Conservation (phyloP, 768 basidiomycete species). For the Daedaleopsis sinensis region DNA sequence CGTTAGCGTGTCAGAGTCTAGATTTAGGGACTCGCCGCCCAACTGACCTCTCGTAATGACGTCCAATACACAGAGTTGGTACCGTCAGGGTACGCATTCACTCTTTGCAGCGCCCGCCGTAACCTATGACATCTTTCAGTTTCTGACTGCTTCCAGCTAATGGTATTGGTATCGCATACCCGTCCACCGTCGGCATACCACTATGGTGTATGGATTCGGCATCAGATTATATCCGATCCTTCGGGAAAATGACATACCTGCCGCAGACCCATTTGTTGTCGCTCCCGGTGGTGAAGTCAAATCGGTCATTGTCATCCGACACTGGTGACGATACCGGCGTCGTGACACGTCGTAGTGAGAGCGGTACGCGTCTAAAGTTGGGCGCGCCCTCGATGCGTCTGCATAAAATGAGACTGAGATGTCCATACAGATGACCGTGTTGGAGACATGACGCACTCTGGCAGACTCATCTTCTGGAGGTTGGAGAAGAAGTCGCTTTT, state of each 20-base stretch:
- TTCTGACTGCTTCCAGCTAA: not conserved
- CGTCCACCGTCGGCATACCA: conserved; percentile 95
- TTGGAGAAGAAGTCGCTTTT: conserved; percentile 96
- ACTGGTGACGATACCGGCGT: conserved; percentile 1
- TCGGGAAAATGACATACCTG: conserved; percentile 49
- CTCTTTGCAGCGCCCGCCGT: conserved; percentile 73
- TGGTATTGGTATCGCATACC: conserved; percentile 46
- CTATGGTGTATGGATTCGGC: conserved; percentile 39
- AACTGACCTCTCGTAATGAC: conserved; percentile 81
- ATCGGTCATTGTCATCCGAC: conserved; percentile 17
- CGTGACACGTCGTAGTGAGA: conserved; percentile 33
- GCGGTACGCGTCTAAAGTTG: conserved; percentile 85
- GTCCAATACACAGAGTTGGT: conserved; percentile 86
- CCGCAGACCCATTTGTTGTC: conserved; percentile 74
- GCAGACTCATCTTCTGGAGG: conserved; percentile 94
- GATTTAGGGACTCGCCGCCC: too few relatives aligned
- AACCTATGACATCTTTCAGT: conserved; percentile 47
- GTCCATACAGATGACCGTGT: too few relatives aligned
- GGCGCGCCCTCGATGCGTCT: conserved; percentile 92
- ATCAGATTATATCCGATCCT: not conserved
- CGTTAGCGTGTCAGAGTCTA: conserved; percentile 10
- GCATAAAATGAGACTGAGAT: not conserved
- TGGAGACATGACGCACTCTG: conserved; percentile 63
- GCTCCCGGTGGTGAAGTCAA: conserved; percentile 39
- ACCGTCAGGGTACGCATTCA: conserved; percentile 82